Percentiles rank a stretch among this genome's conserved stretches.
phyloP scores from a whole-genome alignment of 768 basidiomycete genomes.

The Kockovaella imperatae region DNA sequence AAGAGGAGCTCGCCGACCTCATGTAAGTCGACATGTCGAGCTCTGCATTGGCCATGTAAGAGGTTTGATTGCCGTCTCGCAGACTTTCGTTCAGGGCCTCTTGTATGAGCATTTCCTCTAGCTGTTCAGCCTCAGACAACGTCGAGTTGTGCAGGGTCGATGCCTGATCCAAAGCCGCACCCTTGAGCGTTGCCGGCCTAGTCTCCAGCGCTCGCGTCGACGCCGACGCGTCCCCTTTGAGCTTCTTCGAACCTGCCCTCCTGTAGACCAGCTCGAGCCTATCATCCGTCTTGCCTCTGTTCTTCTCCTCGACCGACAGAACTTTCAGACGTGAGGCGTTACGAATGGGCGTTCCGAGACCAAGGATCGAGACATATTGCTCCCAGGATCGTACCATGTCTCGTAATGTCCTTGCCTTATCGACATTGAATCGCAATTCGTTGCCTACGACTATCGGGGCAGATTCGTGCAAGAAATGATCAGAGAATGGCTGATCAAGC shows the following conservation, averaged over 20 bases:
- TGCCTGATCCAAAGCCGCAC: too few relatives aligned
- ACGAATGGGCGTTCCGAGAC: constrained; percentile 20
- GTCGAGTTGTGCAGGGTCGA: neutral
- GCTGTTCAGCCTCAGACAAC: neutral
- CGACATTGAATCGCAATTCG: constrained; percentile 18
- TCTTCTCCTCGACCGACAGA: constrained; percentile 4
- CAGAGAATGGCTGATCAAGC: constrained; percentile 23
- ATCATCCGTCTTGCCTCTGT: constrained; percentile 29
- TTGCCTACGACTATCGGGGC: constrained; percentile 36
- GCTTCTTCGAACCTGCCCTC: constrained; percentile 16
- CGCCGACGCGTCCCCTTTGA: constrained; percentile 3
- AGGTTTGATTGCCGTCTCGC: too few relatives aligned
- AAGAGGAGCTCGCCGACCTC: too few relatives aligned
- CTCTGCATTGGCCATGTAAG: too few relatives aligned
- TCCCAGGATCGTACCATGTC: constrained; percentile 34
- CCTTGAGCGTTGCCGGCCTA: too few relatives aligned
- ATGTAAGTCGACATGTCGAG: too few relatives aligned
- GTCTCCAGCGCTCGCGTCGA: too few relatives aligned
- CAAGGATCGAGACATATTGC: constrained; percentile 28
- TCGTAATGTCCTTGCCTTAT: constrained; percentile 15
- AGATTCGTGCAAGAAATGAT: constrained; percentile 33
- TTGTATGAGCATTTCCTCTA: constrained; percentile 22
- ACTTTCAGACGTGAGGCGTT: too few relatives aligned
- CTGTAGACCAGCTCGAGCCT: constrained; percentile 41
- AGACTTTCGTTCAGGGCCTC: constrained; percentile 27